phyloP scores from a whole-genome alignment of 75 land plant genomes.

The Gnetum montanum region DNA sequence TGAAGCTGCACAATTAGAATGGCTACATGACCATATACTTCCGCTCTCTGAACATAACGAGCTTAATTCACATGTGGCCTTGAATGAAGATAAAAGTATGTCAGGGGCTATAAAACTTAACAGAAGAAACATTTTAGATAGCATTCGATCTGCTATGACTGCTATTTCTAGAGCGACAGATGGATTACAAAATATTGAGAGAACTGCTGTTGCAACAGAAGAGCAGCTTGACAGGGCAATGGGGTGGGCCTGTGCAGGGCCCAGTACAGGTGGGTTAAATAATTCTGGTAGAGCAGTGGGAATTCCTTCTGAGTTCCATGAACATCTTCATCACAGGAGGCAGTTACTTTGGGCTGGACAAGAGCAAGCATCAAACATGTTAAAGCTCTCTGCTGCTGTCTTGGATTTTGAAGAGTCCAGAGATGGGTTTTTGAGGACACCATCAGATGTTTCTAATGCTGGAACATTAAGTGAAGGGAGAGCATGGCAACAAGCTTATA shows the following conservation, averaged over 20 bases:
- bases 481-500: constrained; percentile 75
- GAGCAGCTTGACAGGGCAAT: constrained; percentile 96
- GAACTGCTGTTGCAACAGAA: constrained; percentile 58
- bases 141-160: constrained; percentile 47
- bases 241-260: constrained; percentile 93
- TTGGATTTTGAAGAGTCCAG: constrained; percentile 91
- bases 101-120: constrained; percentile 39
- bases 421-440: constrained; percentile 54
- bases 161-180: constrained; percentile 52
- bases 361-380: constrained; percentile 60
- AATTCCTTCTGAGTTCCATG: constrained; percentile 86
- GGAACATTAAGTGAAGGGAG: constrained; percentile 36
- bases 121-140: constrained; percentile 57
- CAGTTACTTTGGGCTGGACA: constrained; percentile 54
- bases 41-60: constrained; percentile 17
- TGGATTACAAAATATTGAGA: constrained; percentile 57
- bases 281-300: constrained; percentile 32
- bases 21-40: constrained; percentile 60
- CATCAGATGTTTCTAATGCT: constrained; percentile 21
- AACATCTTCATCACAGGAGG: constrained; percentile 56
- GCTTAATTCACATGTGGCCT: constrained; percentile 20
- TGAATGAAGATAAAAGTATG: constrained; percentile 26
- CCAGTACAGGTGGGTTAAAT: constrained; percentile 23
- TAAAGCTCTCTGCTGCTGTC: constrained; percentile 59
- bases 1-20: constrained; percentile 77